Evolutionary conservation across 768 basidiomycete genomes (phyloP).

Genomic region (Mycena rosella): DNA sequence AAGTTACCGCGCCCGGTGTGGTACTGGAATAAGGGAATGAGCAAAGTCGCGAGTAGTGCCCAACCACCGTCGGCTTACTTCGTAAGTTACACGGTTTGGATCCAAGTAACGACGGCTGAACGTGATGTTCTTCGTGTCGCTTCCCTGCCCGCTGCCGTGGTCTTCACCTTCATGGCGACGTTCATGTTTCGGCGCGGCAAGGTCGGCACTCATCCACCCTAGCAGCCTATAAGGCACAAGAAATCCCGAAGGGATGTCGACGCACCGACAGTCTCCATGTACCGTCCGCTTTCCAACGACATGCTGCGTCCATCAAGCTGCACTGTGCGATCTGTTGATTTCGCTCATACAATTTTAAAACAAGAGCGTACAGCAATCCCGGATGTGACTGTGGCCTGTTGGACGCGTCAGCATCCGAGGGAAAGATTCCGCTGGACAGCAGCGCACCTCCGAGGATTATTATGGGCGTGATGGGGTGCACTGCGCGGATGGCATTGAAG

Average conservation of each 20-base stretch:
- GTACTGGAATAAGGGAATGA: slow-evolving; percentile 56
- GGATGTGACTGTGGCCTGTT: slow-evolving; percentile 78
- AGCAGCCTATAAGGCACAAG: slow-evolving; percentile 24
- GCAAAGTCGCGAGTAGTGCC: neutral
- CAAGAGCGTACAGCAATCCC: slow-evolving; percentile 75
- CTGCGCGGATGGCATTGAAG: slow-evolving; percentile 77
- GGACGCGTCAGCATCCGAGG: neutral
- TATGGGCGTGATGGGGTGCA: slow-evolving; percentile 84
- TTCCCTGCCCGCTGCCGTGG: neutral
- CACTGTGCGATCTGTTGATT: slow-evolving; percentile 46
- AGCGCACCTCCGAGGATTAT: slow-evolving; percentile 80
- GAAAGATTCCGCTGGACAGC: neutral
- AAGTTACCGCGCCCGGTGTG: slow-evolving; percentile 67
- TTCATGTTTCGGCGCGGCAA: slow-evolving; percentile 6
- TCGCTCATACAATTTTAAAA: neutral
- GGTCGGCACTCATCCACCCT: slow-evolving; percentile 75
- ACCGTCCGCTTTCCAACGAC: slow-evolving; percentile 82
- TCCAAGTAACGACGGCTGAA: slow-evolving; percentile 84
- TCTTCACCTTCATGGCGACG: slow-evolving; percentile 26
- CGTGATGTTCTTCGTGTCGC: slow-evolving; percentile 58
- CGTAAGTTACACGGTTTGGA: slow-evolving; percentile 81
- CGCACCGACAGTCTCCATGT: slow-evolving; percentile 93
- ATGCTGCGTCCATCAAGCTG: slow-evolving; percentile 83
- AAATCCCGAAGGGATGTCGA: slow-evolving; percentile 13
- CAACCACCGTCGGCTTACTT: slow-evolving; percentile 54